Evolutionary conservation across 2,329 filamentous ascomycete genomes (phyloP), one percentile per base, ranked within the genome.

Genomic region (Neofusicoccum umdonicola): DNA sequence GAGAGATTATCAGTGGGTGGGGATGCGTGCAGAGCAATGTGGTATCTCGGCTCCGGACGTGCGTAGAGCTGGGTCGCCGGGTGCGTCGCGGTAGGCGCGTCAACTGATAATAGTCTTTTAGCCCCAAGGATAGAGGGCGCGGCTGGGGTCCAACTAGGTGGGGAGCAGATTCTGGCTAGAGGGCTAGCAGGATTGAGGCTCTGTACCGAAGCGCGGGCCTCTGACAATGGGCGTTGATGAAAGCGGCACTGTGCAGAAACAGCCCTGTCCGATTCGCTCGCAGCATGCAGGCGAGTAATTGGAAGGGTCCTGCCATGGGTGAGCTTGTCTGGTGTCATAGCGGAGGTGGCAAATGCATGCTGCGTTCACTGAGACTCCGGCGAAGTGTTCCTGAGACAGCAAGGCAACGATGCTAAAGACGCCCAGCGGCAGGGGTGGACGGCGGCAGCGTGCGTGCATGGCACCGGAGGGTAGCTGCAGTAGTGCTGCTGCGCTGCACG

Each of bases 281-380:
- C 27, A 31, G 27, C 6, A 5, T 31, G 27, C 47, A 50, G 27
- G n/a, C 4, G 5, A 34, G 11, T 8, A 27, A 45, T n/a, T 34
- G 22, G 22, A 17, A 9, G 13, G 3, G 39, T 31, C 19, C 17
- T 57, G 52, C 39, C 41, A 13, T 31, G 27, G 39, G 39, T 13
- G 27, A 37, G 50, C 27, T 57, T 37, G 13, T 57, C 44, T 37
- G n/a, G 44, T 42, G 52, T 57, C 34, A 57, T 57, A 12, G 56
- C 27, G 42, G 27, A 31, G 27, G 42, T 60, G 56, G 56, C 56
- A 60, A 60, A 60, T 47, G 56, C 56, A 58, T 22, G 54, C 27
- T 35, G 39, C 19, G 22, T 17, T 44, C 39, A 58, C 39, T 37
- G 54, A 47, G 31, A 44, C 41, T 27, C n/a, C 42, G n/a, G 31